These are phyloP conservation scores for Camptophora hylomeconis DNA, from an alignment of 2,329 filamentous ascomycete genomes.

Conservation along the genomic window DNA sequence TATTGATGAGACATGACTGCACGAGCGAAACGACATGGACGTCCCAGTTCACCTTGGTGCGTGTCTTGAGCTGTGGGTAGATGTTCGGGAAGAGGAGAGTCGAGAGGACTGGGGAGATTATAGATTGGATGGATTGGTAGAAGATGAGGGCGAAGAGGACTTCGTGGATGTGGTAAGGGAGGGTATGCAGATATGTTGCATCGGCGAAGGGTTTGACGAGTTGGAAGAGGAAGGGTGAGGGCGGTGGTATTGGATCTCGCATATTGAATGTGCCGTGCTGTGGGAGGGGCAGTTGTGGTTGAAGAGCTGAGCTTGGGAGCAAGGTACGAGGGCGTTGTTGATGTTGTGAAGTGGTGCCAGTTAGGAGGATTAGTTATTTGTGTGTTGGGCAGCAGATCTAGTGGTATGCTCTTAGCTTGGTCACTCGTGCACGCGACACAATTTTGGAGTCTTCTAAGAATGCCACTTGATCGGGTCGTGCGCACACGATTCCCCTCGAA, in stretches of 20 bases:
- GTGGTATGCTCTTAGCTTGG: too few relatives aligned
- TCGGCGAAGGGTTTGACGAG: conserved; percentile 38
- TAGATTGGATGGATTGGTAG: conserved; percentile 43
- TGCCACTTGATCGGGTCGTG: too few relatives aligned
- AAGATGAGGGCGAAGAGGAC: conserved; percentile 41
- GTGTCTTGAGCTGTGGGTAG: conserved; percentile 40
- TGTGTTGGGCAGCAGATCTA: too few relatives aligned
- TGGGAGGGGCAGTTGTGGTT: conserved; percentile 1
- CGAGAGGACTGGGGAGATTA: conserved; percentile 43
- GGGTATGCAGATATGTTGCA: conserved; percentile 38
- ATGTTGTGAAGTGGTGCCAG: too few relatives aligned
- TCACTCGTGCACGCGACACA: too few relatives aligned
- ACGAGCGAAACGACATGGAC: conserved; percentile 52
- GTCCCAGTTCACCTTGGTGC: conserved; percentile 53
- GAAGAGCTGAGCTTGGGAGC: background rate
- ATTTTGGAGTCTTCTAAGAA: too few relatives aligned
- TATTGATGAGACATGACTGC: conserved; percentile 44
- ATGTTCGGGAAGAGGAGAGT: conserved; percentile 38
- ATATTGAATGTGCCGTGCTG: conserved; percentile 19
- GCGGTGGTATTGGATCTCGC: conserved; percentile 32
- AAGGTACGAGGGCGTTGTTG: too few relatives aligned
- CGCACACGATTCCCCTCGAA: too few relatives aligned
- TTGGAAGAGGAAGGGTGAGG: conserved; percentile 38
- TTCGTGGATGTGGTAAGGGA: conserved; percentile 50
- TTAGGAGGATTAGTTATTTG: too few relatives aligned